Conservation (phyloP, 108 stramenopile species). For the Skeletonema costatum region DNA sequence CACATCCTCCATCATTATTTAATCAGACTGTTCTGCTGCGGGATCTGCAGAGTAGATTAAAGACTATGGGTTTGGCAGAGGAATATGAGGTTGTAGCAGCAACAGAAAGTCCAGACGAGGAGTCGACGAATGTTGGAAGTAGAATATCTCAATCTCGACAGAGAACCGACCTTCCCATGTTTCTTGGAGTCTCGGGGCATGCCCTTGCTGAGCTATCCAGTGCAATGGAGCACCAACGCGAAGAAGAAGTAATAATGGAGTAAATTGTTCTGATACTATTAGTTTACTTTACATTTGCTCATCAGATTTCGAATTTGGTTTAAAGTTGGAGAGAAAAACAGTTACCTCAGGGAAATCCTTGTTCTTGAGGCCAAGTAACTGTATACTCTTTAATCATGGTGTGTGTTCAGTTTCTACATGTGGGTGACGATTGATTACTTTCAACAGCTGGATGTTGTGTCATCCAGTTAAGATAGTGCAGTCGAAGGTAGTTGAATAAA, state of each 20-base stretch:
- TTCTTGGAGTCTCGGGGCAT: conserved; percentile 25
- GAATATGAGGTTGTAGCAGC: conserved; percentile 26
- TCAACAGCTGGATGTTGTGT: neutral
- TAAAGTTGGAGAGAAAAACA: neutral
- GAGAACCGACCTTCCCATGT: neutral
- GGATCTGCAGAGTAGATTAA: conserved; percentile 36
- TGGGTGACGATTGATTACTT: too few species aligned
- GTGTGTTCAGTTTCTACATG: neutral
- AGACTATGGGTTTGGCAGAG: conserved; percentile 29
- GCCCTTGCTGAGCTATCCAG: conserved; percentile 32
- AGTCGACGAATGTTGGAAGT: neutral
- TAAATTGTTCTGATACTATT: neutral
- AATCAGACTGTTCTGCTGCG: conserved; percentile 27
- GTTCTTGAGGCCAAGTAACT: neutral
- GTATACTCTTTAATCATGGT: neutral
- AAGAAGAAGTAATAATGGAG: neutral
- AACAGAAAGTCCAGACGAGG: neutral
- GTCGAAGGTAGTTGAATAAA: too few species aligned
- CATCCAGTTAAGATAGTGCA: neutral
- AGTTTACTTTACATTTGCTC: neutral
- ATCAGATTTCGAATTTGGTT: neutral
- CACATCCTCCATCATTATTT: conserved; percentile 4
- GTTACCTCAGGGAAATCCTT: neutral
- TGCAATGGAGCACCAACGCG: neutral
- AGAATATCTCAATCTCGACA: neutral